Conservation (phyloP, 2,329 filamentous ascomycete genomes). For the Calcarisporium arbuscula region DNA sequence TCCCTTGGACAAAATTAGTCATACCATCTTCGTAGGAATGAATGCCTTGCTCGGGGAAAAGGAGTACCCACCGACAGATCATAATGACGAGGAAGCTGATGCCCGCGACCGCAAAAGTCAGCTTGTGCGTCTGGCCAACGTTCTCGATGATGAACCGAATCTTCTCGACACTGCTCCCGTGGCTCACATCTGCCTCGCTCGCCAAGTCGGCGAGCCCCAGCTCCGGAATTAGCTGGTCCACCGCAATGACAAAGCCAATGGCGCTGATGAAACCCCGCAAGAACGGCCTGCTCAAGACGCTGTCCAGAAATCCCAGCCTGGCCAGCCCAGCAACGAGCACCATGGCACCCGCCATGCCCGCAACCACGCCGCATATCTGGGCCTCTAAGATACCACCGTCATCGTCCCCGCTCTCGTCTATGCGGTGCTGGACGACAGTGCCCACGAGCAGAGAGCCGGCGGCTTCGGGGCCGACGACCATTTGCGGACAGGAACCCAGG, state of each 20-base stretch:
- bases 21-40: no score
- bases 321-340: constrained; percentile 83
- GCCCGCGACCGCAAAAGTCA: constrained; percentile 72
- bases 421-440: constrained; percentile 72
- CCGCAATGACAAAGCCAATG: constrained; percentile 91
- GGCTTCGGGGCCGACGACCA: constrained; percentile 92
- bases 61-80: constrained; percentile 62
- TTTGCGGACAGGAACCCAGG: constrained; percentile 83
- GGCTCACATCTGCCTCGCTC: constrained; percentile 57
- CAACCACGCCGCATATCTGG: constrained; percentile 79
- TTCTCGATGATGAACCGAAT: constrained; percentile 71
- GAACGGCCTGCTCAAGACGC: constrained; percentile 87
- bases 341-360: constrained; percentile 79
- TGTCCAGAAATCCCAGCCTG: constrained; percentile 86
- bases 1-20: constrained; percentile 46
- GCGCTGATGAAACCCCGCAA: constrained; percentile 93
- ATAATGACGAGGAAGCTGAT: constrained; percentile 84
- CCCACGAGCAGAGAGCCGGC: constrained; percentile 88
- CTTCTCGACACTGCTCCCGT: constrained; percentile 84
- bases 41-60: no score
- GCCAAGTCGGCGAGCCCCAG: constrained; percentile 68
- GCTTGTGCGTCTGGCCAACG: constrained; percentile 56
- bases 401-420: constrained; percentile 59
- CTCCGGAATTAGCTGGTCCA: constrained; percentile 90
- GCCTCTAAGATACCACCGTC: constrained; percentile 65